Evolutionary conservation across 345 rosid species (phyloP), one percentile per base, ranked within the genome.

Genomic region (Ceriops tagal): DNA sequence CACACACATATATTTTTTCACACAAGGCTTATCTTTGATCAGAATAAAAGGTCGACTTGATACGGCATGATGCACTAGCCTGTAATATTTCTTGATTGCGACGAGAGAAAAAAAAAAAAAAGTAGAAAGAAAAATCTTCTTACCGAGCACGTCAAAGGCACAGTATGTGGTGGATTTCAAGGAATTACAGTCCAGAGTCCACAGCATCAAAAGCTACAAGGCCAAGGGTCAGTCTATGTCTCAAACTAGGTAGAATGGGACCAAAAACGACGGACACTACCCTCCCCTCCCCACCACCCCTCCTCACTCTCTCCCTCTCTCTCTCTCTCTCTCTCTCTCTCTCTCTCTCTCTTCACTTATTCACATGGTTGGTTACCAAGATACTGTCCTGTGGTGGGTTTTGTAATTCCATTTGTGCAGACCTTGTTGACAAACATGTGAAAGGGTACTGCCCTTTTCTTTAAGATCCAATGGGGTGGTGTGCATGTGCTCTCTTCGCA

Each of bases 391-490:
- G 56, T 77, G 68, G 85, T 64, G 77, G 72, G 64, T 72, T 69
- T 70, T 67, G 79, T 67, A 73, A 79, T 72, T 81, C 79, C 78
- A 72, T 68, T 63, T 69, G 53, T 34, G 64, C 80, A 74, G 84
- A 83, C 80, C 84, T 80, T 72, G 72, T 83, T 76, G 79, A 74
- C 79, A 78, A 79, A 78, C 88, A 90, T 87, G 91, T 82, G 90
- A 88, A 78, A 80, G 81, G 72, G 68, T 20, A 49, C 76, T 77
- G 77, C 71, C 80, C 65, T 74, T 73, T 73, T 32, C 65, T 43
- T 69, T 71, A 18, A 68, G 78, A 79, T 71, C 85, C 82, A 75
- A 75, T 80, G 53, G 72, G 82, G 79, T 80, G 81, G 43, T 58
- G 21, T 71, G 83, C 91, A 86, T 81, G 89, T 81, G 87, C 79